Evolutionary conservation across 305 asterid species (phyloP), one percentile per base, ranked within the genome.

Genomic region (Solanum hybrid): DNA sequence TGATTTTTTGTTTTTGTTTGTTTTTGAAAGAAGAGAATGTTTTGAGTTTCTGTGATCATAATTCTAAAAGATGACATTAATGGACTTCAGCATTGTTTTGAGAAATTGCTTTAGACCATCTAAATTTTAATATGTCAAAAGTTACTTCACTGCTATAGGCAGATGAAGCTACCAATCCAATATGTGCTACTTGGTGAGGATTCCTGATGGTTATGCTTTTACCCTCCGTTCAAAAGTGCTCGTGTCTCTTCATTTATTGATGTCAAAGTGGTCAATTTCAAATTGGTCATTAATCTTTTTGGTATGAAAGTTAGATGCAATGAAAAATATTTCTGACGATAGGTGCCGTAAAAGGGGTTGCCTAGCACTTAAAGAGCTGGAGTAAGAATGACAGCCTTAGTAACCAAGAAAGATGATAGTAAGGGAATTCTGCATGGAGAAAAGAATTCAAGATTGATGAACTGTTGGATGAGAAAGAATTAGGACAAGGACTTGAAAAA

Each of bases 381-480:
- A 82, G 67, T 24, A 83, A 42, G 71, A 82, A 11, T 42, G 51
- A 26, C 37, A 82, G 57, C 11, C 37, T 42, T 46, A 83, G 39
- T 28, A 42, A 42, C 28, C 73, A 83, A 83, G 73, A 42, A 82
- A 26, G 16, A 46, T 46, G 87, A 46, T 18, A 46, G 73, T 83
- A 42, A 29, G 39, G 31, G 87, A 29, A 46, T 46, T 83, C 11
- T 0, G 26, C 84, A 51, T 96, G 98, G 97, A 90, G 97, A 71
- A 92, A 89, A 89, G 94, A 91, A 67, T 92, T 94, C 89, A 89
- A 89, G 1, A 94, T 95, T 2, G 97, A 96, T 26, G 87, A 92
- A 6, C 93, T 95, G 18, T 37, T 90, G 74, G 93, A 91, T 1
- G 98, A 96, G 77, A 33, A 37, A 64, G 96, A 96, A 89, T 89